Evolutionary conservation across 768 basidiomycete species (phyloP).

Genomic region (Fistulinella prunicolor): DNA sequence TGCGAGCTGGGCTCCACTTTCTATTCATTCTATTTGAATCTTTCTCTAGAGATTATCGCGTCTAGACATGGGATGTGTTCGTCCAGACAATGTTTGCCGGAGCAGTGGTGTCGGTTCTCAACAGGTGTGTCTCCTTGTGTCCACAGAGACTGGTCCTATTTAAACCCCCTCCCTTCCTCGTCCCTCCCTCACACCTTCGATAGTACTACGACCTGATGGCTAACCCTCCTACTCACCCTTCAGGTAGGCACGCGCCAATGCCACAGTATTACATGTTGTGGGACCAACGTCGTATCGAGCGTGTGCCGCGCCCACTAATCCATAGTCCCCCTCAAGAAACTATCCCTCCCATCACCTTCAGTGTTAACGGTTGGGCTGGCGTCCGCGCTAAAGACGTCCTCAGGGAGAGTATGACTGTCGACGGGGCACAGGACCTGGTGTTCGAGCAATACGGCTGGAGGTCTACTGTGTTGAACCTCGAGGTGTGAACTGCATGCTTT

Average conservation of each 20-base stretch:
- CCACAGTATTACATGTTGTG: conserved; percentile 14
- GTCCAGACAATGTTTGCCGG: not conserved
- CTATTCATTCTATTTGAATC: not conserved
- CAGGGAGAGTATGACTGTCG: conserved; percentile 8
- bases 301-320: conserved; percentile 16
- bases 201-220: conserved; percentile 12
- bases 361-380: conserved; percentile 17
- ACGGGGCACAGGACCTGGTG: conserved; percentile 15
- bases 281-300: conserved; percentile 18
- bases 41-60: not conserved
- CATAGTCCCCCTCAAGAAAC: conserved; percentile 14
- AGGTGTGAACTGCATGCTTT: conserved; percentile 11
- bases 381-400: conserved; percentile 17
- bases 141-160: not conserved
- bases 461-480: conserved; percentile 16
- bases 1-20: conserved; percentile 2
- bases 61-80: not conserved
- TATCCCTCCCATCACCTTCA: conserved; percentile 19
- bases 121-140: not conserved
- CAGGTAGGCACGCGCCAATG: conserved; percentile 10
- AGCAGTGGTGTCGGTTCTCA: not conserved
- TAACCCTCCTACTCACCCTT: conserved; percentile 23
- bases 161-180: no score
- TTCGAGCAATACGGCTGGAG: conserved; percentile 21
- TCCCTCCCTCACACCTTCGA: no score